Evolutionary conservation across 2,329 filamentous ascomycete species (phyloP).

Genomic region (Trichoderma endophyticum): DNA sequence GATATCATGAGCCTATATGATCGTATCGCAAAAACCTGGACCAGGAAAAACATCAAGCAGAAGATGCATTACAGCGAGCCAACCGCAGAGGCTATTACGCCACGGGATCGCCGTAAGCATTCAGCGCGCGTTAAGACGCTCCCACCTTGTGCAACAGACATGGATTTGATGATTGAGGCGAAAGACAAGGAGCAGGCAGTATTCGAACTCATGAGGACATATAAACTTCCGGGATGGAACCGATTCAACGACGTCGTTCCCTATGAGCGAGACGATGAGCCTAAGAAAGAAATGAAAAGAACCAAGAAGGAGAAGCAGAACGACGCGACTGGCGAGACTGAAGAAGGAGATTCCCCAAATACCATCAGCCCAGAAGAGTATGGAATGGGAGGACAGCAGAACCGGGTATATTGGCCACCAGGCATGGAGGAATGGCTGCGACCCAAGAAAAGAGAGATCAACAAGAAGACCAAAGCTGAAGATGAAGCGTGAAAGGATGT

Average conservation of each 20-base stretch:
- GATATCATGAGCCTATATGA: constrained; percentile 74
- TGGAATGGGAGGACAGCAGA: constrained; percentile 79
- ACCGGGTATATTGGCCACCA: constrained; percentile 84
- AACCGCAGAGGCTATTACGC: constrained; percentile 61
- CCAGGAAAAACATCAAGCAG: constrained; percentile 75
- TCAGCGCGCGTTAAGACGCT: constrained; percentile 73
- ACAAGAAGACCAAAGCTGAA: constrained; percentile 23
- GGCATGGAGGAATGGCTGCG: constrained; percentile 89
- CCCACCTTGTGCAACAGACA: constrained; percentile 75
- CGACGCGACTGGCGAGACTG: constrained; percentile 34
- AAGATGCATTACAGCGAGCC: constrained; percentile 98
- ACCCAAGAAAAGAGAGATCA: constrained; percentile 70
- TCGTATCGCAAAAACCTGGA: constrained; percentile 81
- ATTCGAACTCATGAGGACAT: constrained; percentile 87
- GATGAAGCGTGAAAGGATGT: neutral
- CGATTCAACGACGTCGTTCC: constrained; percentile 75
- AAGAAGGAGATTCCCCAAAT: constrained; percentile 36
- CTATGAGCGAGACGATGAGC: constrained; percentile 72
- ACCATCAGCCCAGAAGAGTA: constrained; percentile 64
- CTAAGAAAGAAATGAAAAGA: constrained; percentile 41
- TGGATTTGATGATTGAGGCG: constrained; percentile 99
- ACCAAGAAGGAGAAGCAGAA: constrained; percentile 39
- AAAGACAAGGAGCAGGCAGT: constrained; percentile 98
- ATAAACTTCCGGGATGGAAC: constrained; percentile 77
- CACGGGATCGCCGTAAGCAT: constrained; percentile 78